These are phyloP conservation scores for Gymnopilus dilepis DNA, from an alignment of 768 basidiomycete species.

Conservation along the genomic window DNA sequence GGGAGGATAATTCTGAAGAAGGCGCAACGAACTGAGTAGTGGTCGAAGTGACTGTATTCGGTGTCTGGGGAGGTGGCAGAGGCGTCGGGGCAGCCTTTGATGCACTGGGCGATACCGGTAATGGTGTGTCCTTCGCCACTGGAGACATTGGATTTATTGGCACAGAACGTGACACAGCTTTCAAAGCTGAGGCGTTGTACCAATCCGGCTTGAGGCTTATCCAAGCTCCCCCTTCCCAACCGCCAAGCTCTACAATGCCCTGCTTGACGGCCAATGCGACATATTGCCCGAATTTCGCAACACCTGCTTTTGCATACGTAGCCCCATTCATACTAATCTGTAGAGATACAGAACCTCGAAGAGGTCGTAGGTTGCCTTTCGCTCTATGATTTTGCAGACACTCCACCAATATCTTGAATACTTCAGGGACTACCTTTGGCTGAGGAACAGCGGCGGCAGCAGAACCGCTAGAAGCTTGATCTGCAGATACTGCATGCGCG, in stretches of 20 bases:
- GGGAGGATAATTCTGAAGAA: no score
- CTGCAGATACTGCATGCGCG: no score
- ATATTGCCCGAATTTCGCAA: slow-evolving; percentile 29
- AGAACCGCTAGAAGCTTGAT: no score
- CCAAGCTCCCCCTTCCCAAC: slow-evolving; percentile 27
- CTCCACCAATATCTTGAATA: neutral
- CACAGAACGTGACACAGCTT: no score
- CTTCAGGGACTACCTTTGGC: neutral
- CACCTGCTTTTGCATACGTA: slow-evolving; percentile 26
- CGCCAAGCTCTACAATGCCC: slow-evolving; percentile 29
- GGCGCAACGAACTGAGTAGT: no score
- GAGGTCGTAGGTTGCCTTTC: slow-evolving; percentile 12
- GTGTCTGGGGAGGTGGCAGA: no score
- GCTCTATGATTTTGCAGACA: neutral
- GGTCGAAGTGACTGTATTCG: no score
- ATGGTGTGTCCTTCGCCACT: no score
- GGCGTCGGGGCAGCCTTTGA: no score
- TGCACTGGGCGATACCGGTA: no score
- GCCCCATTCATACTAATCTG: slow-evolving; percentile 25
- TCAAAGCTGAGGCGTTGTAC: neutral
- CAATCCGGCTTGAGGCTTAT: slow-evolving; percentile 15
- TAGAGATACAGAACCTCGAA: slow-evolving; percentile 24
- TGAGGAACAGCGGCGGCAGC: no score
- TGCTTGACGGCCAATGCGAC: slow-evolving; percentile 28
- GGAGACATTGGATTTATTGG: no score